Evolutionary conservation across 1,139 yeast species (phyloP).

Genomic region (Pichia sp.): DNA sequence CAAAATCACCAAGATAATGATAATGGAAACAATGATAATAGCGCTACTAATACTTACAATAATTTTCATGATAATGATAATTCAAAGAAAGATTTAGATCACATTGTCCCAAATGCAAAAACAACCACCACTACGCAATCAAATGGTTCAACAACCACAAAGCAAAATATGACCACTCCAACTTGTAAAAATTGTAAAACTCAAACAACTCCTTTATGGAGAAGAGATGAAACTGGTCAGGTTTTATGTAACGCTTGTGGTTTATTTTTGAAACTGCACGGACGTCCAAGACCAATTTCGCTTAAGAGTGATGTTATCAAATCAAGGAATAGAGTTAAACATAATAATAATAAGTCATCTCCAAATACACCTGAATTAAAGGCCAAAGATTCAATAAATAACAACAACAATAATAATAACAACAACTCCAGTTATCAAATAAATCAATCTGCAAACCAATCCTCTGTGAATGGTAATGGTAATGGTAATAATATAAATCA

Average conservation of each 20-base stretch:
- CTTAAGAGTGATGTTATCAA: conserved; percentile 88
- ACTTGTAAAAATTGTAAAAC: conserved; percentile 88
- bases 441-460: neutral
- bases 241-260: conserved; percentile 96
- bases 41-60: neutral
- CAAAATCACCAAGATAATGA: neutral
- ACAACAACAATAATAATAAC: neutral
- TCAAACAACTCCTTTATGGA: conserved; percentile 90
- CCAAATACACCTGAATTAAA: conserved; percentile 31
- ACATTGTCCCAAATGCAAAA: conserved; percentile 45
- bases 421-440: neutral
- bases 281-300: conserved; percentile 86
- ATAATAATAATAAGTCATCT: conserved; percentile 23
- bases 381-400: conserved; percentile 26
- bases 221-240: conserved; percentile 90
- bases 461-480: neutral
- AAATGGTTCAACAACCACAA: conserved; percentile 36
- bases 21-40: neutral
- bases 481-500: neutral
- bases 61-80: neutral
- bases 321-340: conserved; percentile 73
- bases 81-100: conserved; percentile 19
- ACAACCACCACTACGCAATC: conserved; percentile 36
- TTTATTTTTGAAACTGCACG: conserved; percentile 80
- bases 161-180: conserved; percentile 52